These are phyloP conservation scores for Rachicladosporium sp. DNA, from an alignment of 2,329 filamentous ascomycete genomes.

Conservation along the genomic window DNA sequence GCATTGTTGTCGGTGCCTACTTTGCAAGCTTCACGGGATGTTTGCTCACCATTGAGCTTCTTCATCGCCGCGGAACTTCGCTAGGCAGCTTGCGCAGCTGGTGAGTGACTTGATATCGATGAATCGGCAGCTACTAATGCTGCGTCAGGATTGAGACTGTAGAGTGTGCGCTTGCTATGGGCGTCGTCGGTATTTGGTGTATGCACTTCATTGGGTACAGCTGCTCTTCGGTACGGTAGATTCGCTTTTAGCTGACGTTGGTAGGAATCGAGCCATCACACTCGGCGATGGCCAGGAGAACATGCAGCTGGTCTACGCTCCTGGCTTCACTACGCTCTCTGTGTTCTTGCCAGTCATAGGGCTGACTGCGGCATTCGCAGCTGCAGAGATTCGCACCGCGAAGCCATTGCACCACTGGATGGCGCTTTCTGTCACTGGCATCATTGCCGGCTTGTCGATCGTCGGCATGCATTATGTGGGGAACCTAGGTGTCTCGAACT, in stretches of 20 bases:
- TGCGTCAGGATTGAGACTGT: slow-evolving; percentile 29
- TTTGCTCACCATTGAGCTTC: slow-evolving; percentile 66
- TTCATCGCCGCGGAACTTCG: slow-evolving; percentile 45
- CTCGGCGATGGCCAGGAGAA: slow-evolving; percentile 49
- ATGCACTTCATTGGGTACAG: slow-evolving; percentile 51
- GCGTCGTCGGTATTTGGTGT: slow-evolving; percentile 39
- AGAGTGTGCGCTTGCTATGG: slow-evolving; percentile 31
- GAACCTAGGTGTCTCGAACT: slow-evolving; percentile 70
- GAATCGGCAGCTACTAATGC: neutral
- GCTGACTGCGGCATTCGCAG: slow-evolving; percentile 60
- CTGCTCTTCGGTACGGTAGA: neutral
- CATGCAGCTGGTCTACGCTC: slow-evolving; percentile 62
- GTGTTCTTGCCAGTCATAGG: slow-evolving; percentile 71
- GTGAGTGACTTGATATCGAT: slow-evolving; percentile 9
- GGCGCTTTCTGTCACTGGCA: slow-evolving; percentile 44
- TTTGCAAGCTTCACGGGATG: slow-evolving; percentile 63
- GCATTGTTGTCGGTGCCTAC: slow-evolving; percentile 57
- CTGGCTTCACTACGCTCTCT: slow-evolving; percentile 60
- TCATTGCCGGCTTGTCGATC: slow-evolving; percentile 60
- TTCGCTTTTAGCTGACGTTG: no score
- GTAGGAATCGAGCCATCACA: slow-evolving; percentile 68
- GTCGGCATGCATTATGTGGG: slow-evolving; percentile 82
- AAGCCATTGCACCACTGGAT: slow-evolving; percentile 18
- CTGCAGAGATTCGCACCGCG: slow-evolving; percentile 39
- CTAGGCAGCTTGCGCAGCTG: slow-evolving; percentile 20